phyloP scores from a whole-genome alignment of 116 monocot genomes.

The Posidonia oceanica region DNA sequence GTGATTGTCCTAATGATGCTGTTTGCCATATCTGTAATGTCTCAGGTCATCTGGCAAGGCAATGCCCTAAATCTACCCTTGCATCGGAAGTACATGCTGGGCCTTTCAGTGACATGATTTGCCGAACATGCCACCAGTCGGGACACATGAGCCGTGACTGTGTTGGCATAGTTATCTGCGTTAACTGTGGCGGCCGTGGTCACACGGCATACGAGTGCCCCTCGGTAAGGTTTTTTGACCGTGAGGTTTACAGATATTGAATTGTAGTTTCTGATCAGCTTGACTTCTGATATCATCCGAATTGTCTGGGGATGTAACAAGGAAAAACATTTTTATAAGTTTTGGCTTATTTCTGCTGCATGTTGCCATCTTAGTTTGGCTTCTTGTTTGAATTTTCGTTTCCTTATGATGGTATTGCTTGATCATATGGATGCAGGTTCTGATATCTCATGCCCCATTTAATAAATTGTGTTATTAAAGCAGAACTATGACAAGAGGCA shows the following conservation, averaged over 20 bases:
- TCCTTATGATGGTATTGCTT: too few relatives aligned
- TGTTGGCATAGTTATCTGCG: slow-evolving; percentile 21
- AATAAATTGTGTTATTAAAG: too few relatives aligned
- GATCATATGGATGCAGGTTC: too few relatives aligned
- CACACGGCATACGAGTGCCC: slow-evolving; percentile 17
- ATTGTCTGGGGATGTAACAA: too few relatives aligned
- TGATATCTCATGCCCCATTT: too few relatives aligned
- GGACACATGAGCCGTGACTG: slow-evolving; percentile 51
- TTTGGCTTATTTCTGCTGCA: too few relatives aligned
- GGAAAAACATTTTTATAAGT: too few relatives aligned
- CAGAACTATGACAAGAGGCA: too few relatives aligned
- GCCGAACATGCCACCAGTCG: slow-evolving; percentile 34
- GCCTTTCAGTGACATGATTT: slow-evolving; percentile 23
- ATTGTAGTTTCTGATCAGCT: not conserved
- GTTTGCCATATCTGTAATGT: slow-evolving; percentile 67
- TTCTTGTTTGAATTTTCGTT: too few relatives aligned
- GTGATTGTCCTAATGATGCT: slow-evolving; percentile 61
- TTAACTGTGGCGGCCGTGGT: slow-evolving; percentile 20
- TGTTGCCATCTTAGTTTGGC: too few relatives aligned
- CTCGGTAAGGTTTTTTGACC: slow-evolving; percentile 13
- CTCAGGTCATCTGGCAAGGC: slow-evolving; percentile 56
- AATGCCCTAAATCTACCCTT: slow-evolving; percentile 38
- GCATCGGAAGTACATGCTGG: slow-evolving; percentile 34
- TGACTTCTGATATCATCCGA: too few relatives aligned
- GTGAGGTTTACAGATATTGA: not conserved